Percentiles rank a stretch among this genome's conserved stretches.
phyloP scores from a whole-genome alignment of 306 rosid species.

The Hylodesmum podocarpum region DNA sequence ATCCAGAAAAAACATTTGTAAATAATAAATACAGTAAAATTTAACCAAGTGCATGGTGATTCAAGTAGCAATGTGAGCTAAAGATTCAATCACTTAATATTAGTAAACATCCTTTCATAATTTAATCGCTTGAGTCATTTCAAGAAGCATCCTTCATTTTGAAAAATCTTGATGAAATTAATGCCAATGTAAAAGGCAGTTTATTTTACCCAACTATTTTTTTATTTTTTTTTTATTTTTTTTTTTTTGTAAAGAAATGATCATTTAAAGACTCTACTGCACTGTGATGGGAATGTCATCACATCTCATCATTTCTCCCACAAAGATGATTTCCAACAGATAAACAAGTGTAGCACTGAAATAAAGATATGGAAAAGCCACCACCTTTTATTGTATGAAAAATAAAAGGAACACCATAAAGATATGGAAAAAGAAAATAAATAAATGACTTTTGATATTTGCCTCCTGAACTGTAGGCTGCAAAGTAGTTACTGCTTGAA shows the following conservation, averaged over 20 bases:
- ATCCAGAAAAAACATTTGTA: background rate
- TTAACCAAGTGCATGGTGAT: background rate
- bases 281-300: background rate
- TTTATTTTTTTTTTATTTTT: background rate
- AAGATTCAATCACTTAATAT: background rate
- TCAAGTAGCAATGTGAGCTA: background rate
- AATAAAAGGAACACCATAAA: slow-evolving; percentile 5
- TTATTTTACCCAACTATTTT: background rate
- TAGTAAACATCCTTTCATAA: background rate
- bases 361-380: background rate
- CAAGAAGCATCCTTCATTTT: slow-evolving; percentile 13
- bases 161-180: slow-evolving; percentile 19
- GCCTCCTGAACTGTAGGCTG: background rate
- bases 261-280: background rate
- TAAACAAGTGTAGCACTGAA: background rate
- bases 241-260: background rate
- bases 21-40: background rate
- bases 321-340: background rate
- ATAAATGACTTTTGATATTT: slow-evolving; percentile 1
- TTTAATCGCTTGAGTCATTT: slow-evolving; percentile 4
- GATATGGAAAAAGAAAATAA: background rate
- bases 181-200: slow-evolving; percentile 6
- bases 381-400: background rate
- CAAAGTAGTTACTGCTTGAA: slow-evolving; percentile 14
- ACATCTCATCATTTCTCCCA: slow-evolving; percentile 1